These are phyloP conservation scores for Pythium folliculosum DNA, from an alignment of 352 stramenopile species.

Conservation along the genomic window DNA sequence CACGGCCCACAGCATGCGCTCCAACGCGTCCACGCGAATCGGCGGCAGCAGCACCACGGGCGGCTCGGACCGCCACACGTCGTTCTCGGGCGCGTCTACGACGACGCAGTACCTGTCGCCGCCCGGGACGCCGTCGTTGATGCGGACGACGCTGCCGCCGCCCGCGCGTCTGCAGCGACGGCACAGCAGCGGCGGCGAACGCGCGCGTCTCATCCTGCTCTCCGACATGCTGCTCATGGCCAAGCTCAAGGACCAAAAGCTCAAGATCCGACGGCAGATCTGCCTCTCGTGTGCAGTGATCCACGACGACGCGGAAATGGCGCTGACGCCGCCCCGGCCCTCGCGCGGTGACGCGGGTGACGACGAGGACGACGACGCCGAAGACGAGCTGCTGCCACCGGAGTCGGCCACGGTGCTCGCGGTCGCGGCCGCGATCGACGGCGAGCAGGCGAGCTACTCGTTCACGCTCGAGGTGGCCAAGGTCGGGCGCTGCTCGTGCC, in stretches of 20 bases:
- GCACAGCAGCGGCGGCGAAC: slow-evolving; percentile 38
- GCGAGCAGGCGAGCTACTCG: slow-evolving; percentile 12
- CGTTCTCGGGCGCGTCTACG: slow-evolving; percentile 22
- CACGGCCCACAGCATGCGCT: slow-evolving; percentile 6
- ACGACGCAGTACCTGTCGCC: slow-evolving; percentile 6
- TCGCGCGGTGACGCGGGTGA: not conserved
- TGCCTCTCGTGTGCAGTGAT: slow-evolving; percentile 58
- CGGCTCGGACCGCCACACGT: slow-evolving; percentile 21
- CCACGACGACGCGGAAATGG: slow-evolving; percentile 27
- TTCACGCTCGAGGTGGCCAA: slow-evolving; percentile 57
- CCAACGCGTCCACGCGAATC: not conserved
- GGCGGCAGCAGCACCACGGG: not conserved
- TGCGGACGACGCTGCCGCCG: not conserved
- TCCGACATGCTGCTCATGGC: slow-evolving; percentile 70
- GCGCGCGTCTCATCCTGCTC: slow-evolving; percentile 53
- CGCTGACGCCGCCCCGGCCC: not conserved
- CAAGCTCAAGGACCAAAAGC: slow-evolving; percentile 45
- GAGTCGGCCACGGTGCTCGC: not conserved
- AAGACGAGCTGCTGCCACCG: slow-evolving; percentile 2
- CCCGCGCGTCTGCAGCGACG: slow-evolving; percentile 16
- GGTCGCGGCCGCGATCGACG: not conserved
- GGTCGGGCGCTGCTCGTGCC: slow-evolving; percentile 54
- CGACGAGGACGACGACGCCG: slow-evolving; percentile 8
- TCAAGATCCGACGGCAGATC: slow-evolving; percentile 61
- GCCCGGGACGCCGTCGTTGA: not conserved